phyloP scores from a whole-genome alignment of 2,329 filamentous ascomycete species.

The Lasiodiplodia hormozganensis region DNA sequence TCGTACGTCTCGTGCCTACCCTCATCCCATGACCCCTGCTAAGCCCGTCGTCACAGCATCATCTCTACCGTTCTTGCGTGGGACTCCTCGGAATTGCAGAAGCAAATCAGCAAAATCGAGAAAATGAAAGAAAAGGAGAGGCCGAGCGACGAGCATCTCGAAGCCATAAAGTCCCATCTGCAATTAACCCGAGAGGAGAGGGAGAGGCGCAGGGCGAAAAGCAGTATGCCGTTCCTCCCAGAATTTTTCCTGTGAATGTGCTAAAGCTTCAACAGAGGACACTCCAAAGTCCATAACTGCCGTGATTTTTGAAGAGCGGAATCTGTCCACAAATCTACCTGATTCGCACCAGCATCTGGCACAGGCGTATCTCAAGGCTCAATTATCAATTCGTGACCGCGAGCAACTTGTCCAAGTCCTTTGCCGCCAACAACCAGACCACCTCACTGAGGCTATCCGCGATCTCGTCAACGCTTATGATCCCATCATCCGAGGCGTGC shows the following conservation, averaged over 20 bases:
- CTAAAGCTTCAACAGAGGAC: slow-evolving; percentile 31
- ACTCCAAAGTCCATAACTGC: slow-evolving; percentile 68
- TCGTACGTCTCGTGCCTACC: slow-evolving; percentile 45
- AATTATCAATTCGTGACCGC: slow-evolving; percentile 76
- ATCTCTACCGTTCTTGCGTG: slow-evolving; percentile 75
- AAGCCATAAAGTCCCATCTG: slow-evolving; percentile 66
- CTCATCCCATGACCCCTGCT: background rate
- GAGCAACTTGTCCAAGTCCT: slow-evolving; percentile 71
- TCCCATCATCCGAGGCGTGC: slow-evolving; percentile 74
- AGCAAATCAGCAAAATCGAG: slow-evolving; percentile 69
- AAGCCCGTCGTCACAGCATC: slow-evolving; percentile 58
- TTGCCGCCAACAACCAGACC: slow-evolving; percentile 73
- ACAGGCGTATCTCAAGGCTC: slow-evolving; percentile 72
- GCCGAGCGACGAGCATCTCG: slow-evolving; percentile 67
- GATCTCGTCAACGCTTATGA: slow-evolving; percentile 73
- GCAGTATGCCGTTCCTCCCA: slow-evolving; percentile 44
- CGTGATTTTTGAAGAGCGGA: slow-evolving; percentile 65
- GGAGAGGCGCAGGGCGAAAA: slow-evolving; percentile 64
- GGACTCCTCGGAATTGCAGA: slow-evolving; percentile 75
- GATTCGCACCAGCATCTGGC: slow-evolving; percentile 69
- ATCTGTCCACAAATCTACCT: slow-evolving; percentile 57
- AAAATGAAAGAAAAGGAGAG: slow-evolving; percentile 59
- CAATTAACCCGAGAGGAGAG: slow-evolving; percentile 62
- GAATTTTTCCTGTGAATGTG: slow-evolving; percentile 34
- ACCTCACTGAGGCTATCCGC: slow-evolving; percentile 72